phyloP scores from a whole-genome alignment of 2,329 filamentous ascomycete species.

The Hypoxylon sp. region DNA sequence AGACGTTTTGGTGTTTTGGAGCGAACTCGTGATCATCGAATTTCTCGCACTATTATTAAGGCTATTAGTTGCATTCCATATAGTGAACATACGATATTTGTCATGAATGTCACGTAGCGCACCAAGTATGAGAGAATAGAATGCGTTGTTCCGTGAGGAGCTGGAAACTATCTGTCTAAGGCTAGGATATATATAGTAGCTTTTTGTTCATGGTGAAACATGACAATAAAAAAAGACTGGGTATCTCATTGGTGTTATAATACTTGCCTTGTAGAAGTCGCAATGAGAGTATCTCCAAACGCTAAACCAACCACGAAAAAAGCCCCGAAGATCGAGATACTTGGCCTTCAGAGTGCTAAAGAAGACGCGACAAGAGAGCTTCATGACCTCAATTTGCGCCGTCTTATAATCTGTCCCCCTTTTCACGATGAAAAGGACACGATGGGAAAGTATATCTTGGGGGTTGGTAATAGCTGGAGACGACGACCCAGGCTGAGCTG shows the following conservation, averaged over 20 bases:
- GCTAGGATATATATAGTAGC: too few relatives aligned
- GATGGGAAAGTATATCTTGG: neutral
- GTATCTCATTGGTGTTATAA: neutral
- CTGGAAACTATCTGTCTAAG: too few relatives aligned
- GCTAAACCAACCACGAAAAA: conserved; percentile 11
- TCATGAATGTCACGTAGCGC: too few relatives aligned
- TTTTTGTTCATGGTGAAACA: too few relatives aligned
- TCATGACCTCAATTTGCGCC: conserved; percentile 10
- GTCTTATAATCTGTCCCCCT: conserved; percentile 15
- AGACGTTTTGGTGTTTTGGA: conserved; percentile 1
- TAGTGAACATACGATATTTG: neutral
- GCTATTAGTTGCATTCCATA: neutral
- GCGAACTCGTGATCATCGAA: conserved; percentile 20
- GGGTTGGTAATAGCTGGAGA: neutral
- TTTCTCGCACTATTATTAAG: conserved; percentile 13
- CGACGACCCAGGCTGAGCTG: neutral
- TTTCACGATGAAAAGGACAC: conserved; percentile 13
- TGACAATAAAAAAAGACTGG: neutral
- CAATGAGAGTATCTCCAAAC: conserved; percentile 29
- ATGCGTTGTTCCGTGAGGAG: too few relatives aligned
- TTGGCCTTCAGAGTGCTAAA: conserved; percentile 2
- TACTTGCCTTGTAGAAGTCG: conserved; percentile 25
- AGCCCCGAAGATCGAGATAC: conserved; percentile 14
- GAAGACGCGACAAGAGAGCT: neutral
- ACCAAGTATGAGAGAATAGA: too few relatives aligned